These are phyloP conservation scores for Penicillium sp. DNA, from an alignment of 2,329 filamentous ascomycete species.

Conservation along the genomic window DNA sequence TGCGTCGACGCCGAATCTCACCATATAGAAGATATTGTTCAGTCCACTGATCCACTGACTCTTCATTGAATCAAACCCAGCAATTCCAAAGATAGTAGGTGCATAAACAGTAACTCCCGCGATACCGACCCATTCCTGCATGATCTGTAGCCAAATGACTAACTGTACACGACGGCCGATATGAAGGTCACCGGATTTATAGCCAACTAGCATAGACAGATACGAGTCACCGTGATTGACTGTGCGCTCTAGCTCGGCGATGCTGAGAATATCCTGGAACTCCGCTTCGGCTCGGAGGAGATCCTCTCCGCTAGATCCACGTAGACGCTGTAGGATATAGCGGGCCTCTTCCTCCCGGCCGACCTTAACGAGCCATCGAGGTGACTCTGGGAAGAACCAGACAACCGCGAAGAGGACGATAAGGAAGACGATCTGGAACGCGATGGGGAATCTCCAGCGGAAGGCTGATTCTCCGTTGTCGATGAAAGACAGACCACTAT, in stretches of 20 bases:
- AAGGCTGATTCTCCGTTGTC: conserved; percentile 57
- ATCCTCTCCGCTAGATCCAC: conserved; percentile 57
- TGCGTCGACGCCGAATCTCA: conserved; percentile 20
- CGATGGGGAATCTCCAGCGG: conserved; percentile 67
- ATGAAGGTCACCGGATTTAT: conserved; percentile 63
- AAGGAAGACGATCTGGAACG: conserved; percentile 66
- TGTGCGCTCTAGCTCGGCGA: conserved; percentile 60
- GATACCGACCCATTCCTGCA: conserved; percentile 69
- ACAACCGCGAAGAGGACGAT: conserved; percentile 55
- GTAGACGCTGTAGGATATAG: conserved; percentile 62
- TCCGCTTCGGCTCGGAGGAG: conserved; percentile 58
- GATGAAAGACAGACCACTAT: conserved; percentile 57
- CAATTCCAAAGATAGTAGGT: conserved; percentile 62
- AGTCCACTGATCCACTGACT: conserved; percentile 62
- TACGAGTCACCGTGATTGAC: conserved; percentile 56
- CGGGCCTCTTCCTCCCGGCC: conserved; percentile 65
- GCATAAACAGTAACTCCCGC: conserved; percentile 64
- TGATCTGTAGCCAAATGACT: conserved; percentile 68
- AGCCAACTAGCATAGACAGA: conserved; percentile 63
- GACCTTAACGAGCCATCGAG: conserved; percentile 57
- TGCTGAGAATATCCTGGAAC: conserved; percentile 65
- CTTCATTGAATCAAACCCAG: conserved; percentile 60
- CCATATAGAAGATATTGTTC: conserved; percentile 57
- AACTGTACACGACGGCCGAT: conserved; percentile 66
- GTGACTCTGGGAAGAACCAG: conserved; percentile 69